Evolutionary conservation across 805 yeast species (phyloP).

Genomic region (Clavispora asparagi): DNA sequence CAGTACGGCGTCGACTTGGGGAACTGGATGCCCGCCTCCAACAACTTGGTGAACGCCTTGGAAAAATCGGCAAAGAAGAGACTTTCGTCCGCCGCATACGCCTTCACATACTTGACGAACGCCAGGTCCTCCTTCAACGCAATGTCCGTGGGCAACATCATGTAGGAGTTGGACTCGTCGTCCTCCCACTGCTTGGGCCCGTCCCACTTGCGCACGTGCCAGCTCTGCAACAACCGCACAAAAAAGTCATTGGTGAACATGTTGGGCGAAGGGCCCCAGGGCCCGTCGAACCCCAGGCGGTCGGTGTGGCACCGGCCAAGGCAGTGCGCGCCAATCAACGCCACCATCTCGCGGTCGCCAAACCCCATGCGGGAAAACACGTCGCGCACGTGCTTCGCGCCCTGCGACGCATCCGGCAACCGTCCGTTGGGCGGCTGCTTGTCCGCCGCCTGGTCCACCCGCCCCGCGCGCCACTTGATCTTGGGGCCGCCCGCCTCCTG

Average conservation of each 20-base stretch:
- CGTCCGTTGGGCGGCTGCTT: slow-evolving; percentile 42
- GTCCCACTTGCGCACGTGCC: slow-evolving; percentile 46
- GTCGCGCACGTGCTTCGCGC: slow-evolving; percentile 39
- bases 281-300: slow-evolving; percentile 37
- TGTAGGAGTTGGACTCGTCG: slow-evolving; percentile 32
- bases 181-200: slow-evolving; percentile 39
- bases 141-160: slow-evolving; percentile 61
- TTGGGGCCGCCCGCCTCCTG: slow-evolving; percentile 64
- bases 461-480: slow-evolving; percentile 53
- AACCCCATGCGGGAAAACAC: slow-evolving; percentile 45
- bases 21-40: slow-evolving; percentile 35
- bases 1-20: slow-evolving; percentile 2
- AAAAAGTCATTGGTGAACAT: slow-evolving; percentile 39
- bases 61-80: slow-evolving; percentile 47
- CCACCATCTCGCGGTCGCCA: slow-evolving; percentile 36
- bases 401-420: slow-evolving; percentile 46
- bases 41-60: slow-evolving; percentile 38
- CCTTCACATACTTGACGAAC: slow-evolving; percentile 42
- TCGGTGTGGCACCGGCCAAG: slow-evolving; percentile 36
- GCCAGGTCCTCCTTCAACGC: slow-evolving; percentile 43
- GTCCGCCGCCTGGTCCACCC: slow-evolving; percentile 29
- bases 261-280: slow-evolving; percentile 36
- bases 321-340: slow-evolving; percentile 39
- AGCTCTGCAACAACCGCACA: slow-evolving; percentile 40
- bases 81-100: slow-evolving; percentile 46